Evolutionary conservation across 2,329 filamentous ascomycete species (phyloP).

Genomic region (Corinectria fuckeliana): DNA sequence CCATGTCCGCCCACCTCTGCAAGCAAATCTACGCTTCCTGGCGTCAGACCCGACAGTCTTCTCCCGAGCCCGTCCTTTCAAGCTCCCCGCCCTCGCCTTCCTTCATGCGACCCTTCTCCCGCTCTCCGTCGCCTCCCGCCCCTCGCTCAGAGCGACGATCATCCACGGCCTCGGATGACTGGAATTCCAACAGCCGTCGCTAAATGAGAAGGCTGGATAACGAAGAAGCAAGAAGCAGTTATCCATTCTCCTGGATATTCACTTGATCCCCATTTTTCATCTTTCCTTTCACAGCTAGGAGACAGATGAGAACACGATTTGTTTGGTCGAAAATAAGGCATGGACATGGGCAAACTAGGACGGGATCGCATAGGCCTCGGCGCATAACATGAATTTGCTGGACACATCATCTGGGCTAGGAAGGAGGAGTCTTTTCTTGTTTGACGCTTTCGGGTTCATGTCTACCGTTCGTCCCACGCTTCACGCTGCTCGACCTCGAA

Average conservation of each 20-base stretch:
- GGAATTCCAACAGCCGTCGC: slow-evolving; percentile 30
- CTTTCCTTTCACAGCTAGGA: not conserved
- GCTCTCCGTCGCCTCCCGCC: slow-evolving; percentile 37
- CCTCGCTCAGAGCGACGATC: slow-evolving; percentile 35
- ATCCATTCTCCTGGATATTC: not conserved
- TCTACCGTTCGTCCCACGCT: not conserved
- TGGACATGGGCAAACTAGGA: slow-evolving; percentile 5
- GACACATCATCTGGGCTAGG: slow-evolving; percentile 4
- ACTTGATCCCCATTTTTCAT: not conserved
- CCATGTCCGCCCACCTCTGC: slow-evolving; percentile 67
- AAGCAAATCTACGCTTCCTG: slow-evolving; percentile 67
- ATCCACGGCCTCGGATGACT: slow-evolving; percentile 37
- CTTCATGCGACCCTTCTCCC: slow-evolving; percentile 33
- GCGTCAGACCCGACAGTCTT: slow-evolving; percentile 56
- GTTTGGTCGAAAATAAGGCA: not conserved
- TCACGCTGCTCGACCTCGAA: not conserved
- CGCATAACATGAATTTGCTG: slow-evolving; percentile 10
- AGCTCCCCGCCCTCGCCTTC: slow-evolving; percentile 37
- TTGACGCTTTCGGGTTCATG: not conserved
- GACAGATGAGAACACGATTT: slow-evolving; percentile 9
- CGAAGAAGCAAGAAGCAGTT: not conserved
- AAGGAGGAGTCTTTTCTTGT: not conserved
- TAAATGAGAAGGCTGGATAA: not conserved
- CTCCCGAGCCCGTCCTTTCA: slow-evolving; percentile 43
- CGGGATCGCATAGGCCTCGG: slow-evolving; percentile 14